Conservation (phyloP, 495 filamentous ascomycete species). For the Tuber indicum region DNA sequence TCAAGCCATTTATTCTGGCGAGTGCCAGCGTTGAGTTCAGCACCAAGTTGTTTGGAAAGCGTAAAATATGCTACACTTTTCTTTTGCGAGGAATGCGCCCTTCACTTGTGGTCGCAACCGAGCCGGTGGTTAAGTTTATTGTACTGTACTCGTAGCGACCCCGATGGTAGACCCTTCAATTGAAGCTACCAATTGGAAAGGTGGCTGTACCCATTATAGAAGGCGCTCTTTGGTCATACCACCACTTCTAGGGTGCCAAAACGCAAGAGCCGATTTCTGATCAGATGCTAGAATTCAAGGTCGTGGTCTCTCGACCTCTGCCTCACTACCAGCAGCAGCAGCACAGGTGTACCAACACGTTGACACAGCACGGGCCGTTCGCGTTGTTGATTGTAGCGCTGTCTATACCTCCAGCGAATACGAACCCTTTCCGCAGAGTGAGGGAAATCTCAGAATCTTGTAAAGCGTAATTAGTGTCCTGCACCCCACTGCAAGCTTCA, state of each 20-base stretch:
- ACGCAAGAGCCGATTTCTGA: conserved; percentile 18
- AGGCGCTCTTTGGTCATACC: conserved; percentile 7
- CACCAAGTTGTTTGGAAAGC: neutral
- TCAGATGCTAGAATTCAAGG: conserved; percentile 15
- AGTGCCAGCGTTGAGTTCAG: neutral
- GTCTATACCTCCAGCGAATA: conserved; percentile 10
- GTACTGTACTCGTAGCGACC: too few relatives aligned
- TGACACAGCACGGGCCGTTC: conserved; percentile 13
- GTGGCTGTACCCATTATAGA: conserved; percentile 7
- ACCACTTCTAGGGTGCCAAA: conserved; percentile 6
- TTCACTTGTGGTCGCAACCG: neutral
- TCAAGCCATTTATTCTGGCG: neutral
- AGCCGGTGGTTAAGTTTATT: neutral
- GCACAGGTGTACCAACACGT: conserved; percentile 18
- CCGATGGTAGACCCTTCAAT: neutral
- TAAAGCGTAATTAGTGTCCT: conserved; percentile 2
- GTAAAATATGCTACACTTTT: neutral
- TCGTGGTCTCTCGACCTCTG: neutral
- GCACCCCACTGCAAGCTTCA: conserved; percentile 9
- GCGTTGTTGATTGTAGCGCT: conserved; percentile 13
- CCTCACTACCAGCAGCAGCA: conserved; percentile 9
- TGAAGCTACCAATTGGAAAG: conserved; percentile 16
- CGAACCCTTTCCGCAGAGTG: conserved; percentile 6
- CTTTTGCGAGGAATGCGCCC: neutral
- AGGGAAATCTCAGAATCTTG: conserved; percentile 14